Conservation (phyloP, 306 rosid species). For the Cucurbita maxima region DNA sequence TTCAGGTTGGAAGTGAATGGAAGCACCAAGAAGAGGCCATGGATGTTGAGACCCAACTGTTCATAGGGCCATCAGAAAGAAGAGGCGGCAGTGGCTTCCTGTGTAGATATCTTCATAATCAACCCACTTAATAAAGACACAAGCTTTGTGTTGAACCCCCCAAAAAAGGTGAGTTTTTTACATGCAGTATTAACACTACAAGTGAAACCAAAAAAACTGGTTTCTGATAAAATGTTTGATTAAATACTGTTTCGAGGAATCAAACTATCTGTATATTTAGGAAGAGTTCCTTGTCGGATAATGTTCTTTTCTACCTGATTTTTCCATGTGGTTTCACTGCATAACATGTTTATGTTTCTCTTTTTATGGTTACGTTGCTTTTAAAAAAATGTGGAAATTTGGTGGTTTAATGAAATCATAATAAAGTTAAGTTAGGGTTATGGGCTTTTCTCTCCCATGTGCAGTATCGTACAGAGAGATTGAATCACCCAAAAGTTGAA, state of each 20-base stretch:
- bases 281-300: background rate
- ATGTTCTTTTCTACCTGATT: background rate
- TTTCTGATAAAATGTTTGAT: background rate
- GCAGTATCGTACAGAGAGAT: too few species aligned
- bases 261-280: slow-evolving; percentile 3
- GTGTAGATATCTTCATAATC: background rate
- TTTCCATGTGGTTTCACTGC: background rate
- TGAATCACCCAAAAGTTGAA: background rate
- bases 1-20: slow-evolving; percentile 5
- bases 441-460: too few species aligned
- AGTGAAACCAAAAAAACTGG: background rate
- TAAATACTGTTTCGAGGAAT: background rate
- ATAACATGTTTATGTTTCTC: background rate
- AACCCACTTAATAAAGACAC: background rate
- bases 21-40: background rate
- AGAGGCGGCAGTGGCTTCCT: background rate
- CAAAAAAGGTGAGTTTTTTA: background rate
- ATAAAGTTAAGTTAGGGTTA: too few species aligned
- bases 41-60: slow-evolving; percentile 69
- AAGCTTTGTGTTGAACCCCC: background rate
- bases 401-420: too few species aligned
- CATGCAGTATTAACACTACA: background rate
- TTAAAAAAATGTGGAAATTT: background rate
- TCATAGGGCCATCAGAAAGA: slow-evolving; percentile 53
- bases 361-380: background rate